These are phyloP conservation scores for Polychytrium aggregatum DNA, from an alignment of 192 early-diverging fungal genomes.

Conservation along the genomic window DNA sequence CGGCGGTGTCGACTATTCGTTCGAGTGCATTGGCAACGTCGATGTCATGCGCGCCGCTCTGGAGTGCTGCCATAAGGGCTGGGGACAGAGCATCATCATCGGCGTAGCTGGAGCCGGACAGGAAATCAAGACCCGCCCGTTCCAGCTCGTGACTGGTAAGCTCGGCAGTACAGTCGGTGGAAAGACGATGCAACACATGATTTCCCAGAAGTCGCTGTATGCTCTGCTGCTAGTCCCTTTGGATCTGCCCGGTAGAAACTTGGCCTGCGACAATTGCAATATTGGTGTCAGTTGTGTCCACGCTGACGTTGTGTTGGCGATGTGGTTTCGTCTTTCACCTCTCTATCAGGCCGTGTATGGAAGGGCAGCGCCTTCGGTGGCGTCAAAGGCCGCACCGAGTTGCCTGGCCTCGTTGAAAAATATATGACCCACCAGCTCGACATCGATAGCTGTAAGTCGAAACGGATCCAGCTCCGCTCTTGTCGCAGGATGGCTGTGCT, in stretches of 20 bases:
- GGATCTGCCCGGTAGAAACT: neutral
- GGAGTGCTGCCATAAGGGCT: conserved; percentile 67
- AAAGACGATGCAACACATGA: too few relatives aligned
- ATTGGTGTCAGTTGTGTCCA: too few relatives aligned
- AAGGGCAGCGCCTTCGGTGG: conserved; percentile 95
- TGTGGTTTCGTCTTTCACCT: too few relatives aligned
- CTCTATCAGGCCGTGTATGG: conserved; percentile 82
- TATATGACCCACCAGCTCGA: conserved; percentile 77
- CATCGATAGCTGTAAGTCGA: conserved; percentile 67
- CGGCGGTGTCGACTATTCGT: conserved; percentile 92
- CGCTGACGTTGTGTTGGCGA: too few relatives aligned
- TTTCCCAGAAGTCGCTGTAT: too few relatives aligned
- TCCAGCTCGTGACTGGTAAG: conserved; percentile 85
- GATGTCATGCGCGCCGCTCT: conserved; percentile 90
- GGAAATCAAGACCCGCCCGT: conserved; percentile 87
- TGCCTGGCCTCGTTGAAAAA: conserved; percentile 76
- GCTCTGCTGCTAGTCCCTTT: too few relatives aligned
- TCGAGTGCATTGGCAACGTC: conserved; percentile 90
- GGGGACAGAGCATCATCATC: conserved; percentile 79
- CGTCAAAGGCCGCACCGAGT: conserved; percentile 84
- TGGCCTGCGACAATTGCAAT: neutral
- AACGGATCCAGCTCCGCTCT: neutral
- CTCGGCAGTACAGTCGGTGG: neutral
- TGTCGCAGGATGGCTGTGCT: too few relatives aligned
- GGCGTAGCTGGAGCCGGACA: conserved; percentile 88